Conservation (phyloP, 2,329 filamentous ascomycete species). For the Mycogone perniciosa region DNA sequence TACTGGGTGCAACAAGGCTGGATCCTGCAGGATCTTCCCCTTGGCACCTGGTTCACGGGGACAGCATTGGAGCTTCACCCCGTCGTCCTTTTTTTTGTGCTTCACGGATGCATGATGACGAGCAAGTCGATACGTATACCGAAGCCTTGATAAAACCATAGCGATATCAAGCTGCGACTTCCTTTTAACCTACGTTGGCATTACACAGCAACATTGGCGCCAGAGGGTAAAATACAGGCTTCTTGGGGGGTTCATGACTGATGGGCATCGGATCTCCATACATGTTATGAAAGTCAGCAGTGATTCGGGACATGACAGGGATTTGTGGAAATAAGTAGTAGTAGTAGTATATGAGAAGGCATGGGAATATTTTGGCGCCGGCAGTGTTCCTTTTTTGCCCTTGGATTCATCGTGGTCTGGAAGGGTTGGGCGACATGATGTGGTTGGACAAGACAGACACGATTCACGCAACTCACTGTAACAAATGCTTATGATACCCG, state of each 20-base stretch:
- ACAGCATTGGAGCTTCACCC: slow-evolving; percentile 78
- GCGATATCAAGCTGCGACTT: not conserved
- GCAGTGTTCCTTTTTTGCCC: not conserved
- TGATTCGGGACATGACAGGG: not conserved
- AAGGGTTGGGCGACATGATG: not conserved
- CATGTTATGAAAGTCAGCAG: not conserved
- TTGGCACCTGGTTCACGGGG: slow-evolving; percentile 62
- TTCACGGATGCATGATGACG: slow-evolving; percentile 92
- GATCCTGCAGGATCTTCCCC: slow-evolving; percentile 71
- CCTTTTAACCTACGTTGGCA: not conserved
- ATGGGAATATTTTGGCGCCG: not conserved
- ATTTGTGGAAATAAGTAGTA: not conserved
- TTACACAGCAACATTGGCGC: not conserved
- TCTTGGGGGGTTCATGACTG: slow-evolving; percentile 5
- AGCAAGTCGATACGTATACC: slow-evolving; percentile 93
- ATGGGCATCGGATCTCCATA: not conserved
- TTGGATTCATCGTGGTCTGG: not conserved
- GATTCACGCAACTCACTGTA: slow-evolving; percentile 9
- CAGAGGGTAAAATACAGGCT: not conserved
- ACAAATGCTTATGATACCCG: slow-evolving; percentile 15
- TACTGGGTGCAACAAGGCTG: slow-evolving; percentile 81
- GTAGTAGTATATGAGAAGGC: not conserved
- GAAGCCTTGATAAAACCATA: slow-evolving; percentile 54
- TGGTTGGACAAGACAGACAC: slow-evolving; percentile 4
- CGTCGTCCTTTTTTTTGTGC: slow-evolving; percentile 67